Evolutionary conservation across 345 rosid genomes (phyloP), one percentile per base, ranked within the genome.

Genomic region (Trapa bicornis): DNA sequence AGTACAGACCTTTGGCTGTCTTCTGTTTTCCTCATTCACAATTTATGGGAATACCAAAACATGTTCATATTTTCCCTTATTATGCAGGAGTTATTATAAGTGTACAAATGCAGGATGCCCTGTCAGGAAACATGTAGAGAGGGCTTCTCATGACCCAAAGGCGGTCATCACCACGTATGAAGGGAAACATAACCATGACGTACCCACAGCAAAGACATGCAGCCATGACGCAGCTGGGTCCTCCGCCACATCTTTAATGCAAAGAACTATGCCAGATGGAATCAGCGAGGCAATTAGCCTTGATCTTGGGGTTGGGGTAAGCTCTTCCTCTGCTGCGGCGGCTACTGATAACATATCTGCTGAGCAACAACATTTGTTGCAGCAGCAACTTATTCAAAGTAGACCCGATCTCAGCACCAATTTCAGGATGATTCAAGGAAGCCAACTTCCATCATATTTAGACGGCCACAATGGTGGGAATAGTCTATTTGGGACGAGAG

Each of bases 111-210:
- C 82, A 22, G 90, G 93, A 70, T 94, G 99, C 69, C 90, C 96
- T 35, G 99, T 91, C 68, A 85, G 99, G 77, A 94, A 94, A 79
- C 99, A 91, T 15, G 96, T 94, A 75, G 99, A 94, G 85, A 86
- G 99, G 75, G 99, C 99, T 75, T 91, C 97, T 29, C 29, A 22
- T 22, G 29, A 22, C 29, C 29, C 29, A 22, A 22, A 22, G 29
- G 29, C 29, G 35, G 97, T 94, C 45, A 94, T 94, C 72, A 94
- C 99, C 73, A 89, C 99, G 65, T 94, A 94, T 41, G 99, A 94
- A 77, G 99, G 99, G 58, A 94, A 94, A 71, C 99, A 94, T 83
- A 87, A 87, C 70, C 99, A 94, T 48, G 96, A 89, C 69, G 97
- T 91, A 41, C 99, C 99, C 39, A 75, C 81, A 36, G 89, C 96